A percentile compares a stretch with the other conserved stretches of the same genome.
phyloP scores from a whole-genome alignment of 2,329 filamentous ascomycete species.

The Scytalidium lignicola region DNA sequence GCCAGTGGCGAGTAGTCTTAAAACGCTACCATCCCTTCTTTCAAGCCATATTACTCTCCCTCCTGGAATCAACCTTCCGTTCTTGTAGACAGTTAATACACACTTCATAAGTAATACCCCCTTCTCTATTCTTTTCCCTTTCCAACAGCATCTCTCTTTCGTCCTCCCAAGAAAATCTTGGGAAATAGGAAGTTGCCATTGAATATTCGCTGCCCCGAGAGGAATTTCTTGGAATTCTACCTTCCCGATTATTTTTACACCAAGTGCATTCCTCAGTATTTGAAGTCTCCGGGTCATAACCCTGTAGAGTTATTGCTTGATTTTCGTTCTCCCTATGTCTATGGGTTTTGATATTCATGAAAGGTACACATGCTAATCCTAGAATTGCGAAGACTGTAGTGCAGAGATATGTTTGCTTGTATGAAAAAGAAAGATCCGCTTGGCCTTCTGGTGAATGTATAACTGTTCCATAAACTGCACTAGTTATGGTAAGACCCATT shows the following conservation, averaged over 20 bases:
- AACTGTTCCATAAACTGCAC: constrained; percentile 44
- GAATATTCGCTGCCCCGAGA: background rate
- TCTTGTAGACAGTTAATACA: background rate
- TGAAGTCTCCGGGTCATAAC: background rate
- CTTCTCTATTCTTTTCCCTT: background rate
- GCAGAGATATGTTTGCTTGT: constrained; percentile 47
- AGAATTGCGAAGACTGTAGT: constrained; percentile 37
- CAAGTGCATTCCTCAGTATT: background rate
- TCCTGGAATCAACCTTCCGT: background rate
- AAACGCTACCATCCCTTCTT: too few species aligned
- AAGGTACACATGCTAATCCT: constrained; percentile 43
- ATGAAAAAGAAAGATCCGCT: constrained; percentile 42
- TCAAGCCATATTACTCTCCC: background rate
- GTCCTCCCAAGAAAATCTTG: background rate
- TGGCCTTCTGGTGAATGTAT: constrained; percentile 22
- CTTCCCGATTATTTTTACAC: background rate
- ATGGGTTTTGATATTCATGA: constrained; percentile 48
- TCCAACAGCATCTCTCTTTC: background rate
- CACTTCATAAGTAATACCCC: background rate
- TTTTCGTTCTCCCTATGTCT: constrained; percentile 23
- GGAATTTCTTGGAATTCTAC: background rate
- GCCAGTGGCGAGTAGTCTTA: too few species aligned
- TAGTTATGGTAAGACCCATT: constrained; percentile 56
- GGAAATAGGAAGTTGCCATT: background rate
- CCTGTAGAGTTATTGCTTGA: background rate